Evolutionary conservation across 2,329 filamentous ascomycete species (phyloP), one percentile per base, ranked within the genome.

Genomic region (Camillea tinctor): DNA sequence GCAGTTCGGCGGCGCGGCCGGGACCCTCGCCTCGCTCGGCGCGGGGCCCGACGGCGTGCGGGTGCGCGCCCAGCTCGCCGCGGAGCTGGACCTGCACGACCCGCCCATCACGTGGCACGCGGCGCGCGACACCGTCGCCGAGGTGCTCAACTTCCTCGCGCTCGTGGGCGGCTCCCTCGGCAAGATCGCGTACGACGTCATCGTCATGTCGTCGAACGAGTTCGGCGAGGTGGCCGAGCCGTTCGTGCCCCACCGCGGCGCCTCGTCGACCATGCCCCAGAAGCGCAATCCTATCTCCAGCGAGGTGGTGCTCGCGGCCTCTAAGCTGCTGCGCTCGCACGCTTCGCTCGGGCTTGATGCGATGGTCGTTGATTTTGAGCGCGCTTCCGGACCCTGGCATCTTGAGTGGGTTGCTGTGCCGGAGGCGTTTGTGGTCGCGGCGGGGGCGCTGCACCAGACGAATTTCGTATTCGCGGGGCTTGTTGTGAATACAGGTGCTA

Each of bases 211-310:
- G 1, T 85, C 82, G 2, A 85, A 83, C 62, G 83, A 86, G 64
- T 69, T 84, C 17, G 75, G 76, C 2, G 80, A 85, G 68, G 81
- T 85, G 2, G 78, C 81, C 0, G 83, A 86, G 68, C 83, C 83
- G 0, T 85, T 81, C 54, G 80, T 84, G 1, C 79, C 80, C 1
- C 81, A 84, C 62, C 76, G 82, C 6, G 83, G 83, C 0, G 80
- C 81, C 1, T 82, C 78, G 0, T 83, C 79, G 0, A 85, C 83
- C 0, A 85, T 85, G 83, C 82, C 83, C 2, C 82, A 85, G 68
- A 86, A 86, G 71, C 76, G 83, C 4, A 85, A 86, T 53, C 83
- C 83, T 1, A 85, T 86, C 26, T 84, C 82, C 0, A 82, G 80
- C 65, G 83, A 85, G 62, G 79, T 84, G 2, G 81, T 85, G 4